Evolutionary conservation across 1,284 basidiomycete species (phyloP), one percentile per base, ranked within the genome.

Genomic region (Meira miltonrushii): DNA sequence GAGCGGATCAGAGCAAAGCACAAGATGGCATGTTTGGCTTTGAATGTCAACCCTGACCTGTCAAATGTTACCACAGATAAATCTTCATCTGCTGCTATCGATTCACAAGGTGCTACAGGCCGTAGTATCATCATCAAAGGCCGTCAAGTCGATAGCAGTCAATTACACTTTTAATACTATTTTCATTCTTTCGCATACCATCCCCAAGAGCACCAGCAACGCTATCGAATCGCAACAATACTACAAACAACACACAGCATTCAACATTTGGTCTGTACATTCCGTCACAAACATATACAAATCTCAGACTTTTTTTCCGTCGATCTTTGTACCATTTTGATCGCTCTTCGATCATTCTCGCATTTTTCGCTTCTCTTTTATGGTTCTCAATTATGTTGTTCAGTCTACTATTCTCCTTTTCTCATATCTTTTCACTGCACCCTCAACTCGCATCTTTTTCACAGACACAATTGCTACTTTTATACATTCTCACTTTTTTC

Each of bases 1-100:
- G 85, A 86, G 43, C 86, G 88, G 66, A 93, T 95, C 63, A 85
- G 91, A 37, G 90, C 92, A 2, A 84, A 89, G 67, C 95, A 96
- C 80, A 88, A 88, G 69, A 83, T 87, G 0, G 84, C 92, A 19
- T 96, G 92, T 71, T 86, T 91, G 0, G 84, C 85, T 0, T 81
- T 96, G n/a, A 88, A 89, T 39, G 82, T 90, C 8, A 81, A 85
- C 39, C 87, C 90, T 0, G 28, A 33, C 8, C 28, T 33, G 8
- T 33, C 28, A 33, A 33, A 33, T 33, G 28, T 33, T 8, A 33
- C 28, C 28, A 33, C 8, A 4, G 28, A 33, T 8, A 33, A 33
- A 33, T 33, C 28, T 33, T 33, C 28, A 4, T 33, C 28, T 33
- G 28, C 28, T 33, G 28, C 28, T 33, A 33, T 8, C 28, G 28